phyloP scores from a whole-genome alignment of 495 filamentous ascomycete genomes.

The Melanomma pulvis-pyrius region DNA sequence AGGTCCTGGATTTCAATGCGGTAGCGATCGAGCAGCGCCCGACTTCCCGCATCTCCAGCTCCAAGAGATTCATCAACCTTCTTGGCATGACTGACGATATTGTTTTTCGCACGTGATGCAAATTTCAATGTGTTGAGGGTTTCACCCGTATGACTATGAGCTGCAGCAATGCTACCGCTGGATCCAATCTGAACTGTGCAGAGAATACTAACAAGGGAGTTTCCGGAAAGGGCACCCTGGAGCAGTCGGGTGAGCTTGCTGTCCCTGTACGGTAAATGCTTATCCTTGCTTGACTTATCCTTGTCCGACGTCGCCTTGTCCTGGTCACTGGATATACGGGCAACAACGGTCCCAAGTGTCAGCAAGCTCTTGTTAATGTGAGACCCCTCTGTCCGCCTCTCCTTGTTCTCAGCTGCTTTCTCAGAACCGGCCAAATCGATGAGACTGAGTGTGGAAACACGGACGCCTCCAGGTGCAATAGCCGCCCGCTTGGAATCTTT shows the following conservation, averaged over 20 bases:
- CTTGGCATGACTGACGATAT: slow-evolving; percentile 96
- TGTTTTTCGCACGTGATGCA: slow-evolving; percentile 94
- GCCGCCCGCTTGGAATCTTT: slow-evolving; percentile 74
- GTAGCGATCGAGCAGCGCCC: slow-evolving; percentile 89
- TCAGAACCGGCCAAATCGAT: slow-evolving; percentile 98
- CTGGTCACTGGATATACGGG: slow-evolving; percentile 78
- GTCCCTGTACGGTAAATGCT: slow-evolving; percentile 93
- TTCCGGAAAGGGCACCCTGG: slow-evolving; percentile 89
- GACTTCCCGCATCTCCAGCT: slow-evolving; percentile 73
- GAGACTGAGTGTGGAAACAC: slow-evolving; percentile 90
- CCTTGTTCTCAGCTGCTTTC: slow-evolving; percentile 91
- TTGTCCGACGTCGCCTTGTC: slow-evolving; percentile 71
- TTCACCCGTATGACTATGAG: slow-evolving; percentile 73
- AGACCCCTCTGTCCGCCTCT: slow-evolving; percentile 89
- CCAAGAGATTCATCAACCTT: slow-evolving; percentile 84
- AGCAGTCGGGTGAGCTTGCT: slow-evolving; percentile 94
- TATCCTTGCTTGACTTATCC: slow-evolving; percentile 66
- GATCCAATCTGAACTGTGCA: slow-evolving; percentile 87
- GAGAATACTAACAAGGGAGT: slow-evolving; percentile 93
- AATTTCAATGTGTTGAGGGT: slow-evolving; percentile 97
- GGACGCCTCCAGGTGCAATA: slow-evolving; percentile 83
- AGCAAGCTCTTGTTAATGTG: slow-evolving; percentile 98
- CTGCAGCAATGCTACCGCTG: slow-evolving; percentile 62
- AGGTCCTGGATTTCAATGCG: slow-evolving; percentile 90
- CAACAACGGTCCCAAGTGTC: slow-evolving; percentile 93